phyloP scores from a whole-genome alignment of 2,329 filamentous ascomycete genomes.

The Tolypocladium sp. region DNA sequence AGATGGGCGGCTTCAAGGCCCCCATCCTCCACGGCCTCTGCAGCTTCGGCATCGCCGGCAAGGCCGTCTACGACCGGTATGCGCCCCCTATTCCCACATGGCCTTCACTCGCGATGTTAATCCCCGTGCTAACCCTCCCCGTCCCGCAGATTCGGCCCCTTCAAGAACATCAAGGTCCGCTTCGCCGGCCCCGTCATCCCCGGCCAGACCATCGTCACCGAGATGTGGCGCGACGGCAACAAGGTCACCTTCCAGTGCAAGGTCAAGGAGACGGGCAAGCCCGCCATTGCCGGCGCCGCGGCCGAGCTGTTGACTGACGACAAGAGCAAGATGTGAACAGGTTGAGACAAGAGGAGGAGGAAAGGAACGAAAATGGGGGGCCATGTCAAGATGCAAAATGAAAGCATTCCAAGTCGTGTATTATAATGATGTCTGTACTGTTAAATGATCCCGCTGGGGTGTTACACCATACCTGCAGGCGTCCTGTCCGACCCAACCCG shows the following conservation, averaged over 20 bases:
- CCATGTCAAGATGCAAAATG: background rate
- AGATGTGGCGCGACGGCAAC: constrained; percentile 87
- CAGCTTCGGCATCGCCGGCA: constrained; percentile 84
- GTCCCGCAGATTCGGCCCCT: constrained; percentile 53
- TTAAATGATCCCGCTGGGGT: background rate
- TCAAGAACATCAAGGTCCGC: constrained; percentile 86
- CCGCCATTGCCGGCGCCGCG: constrained; percentile 72
- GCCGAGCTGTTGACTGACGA: constrained; percentile 53
- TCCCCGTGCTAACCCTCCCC: background rate
- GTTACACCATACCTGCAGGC: background rate
- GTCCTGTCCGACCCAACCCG: background rate
- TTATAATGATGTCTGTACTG: constrained; percentile 3
- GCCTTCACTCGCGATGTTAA: background rate
- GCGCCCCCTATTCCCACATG: background rate
- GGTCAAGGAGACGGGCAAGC: constrained; percentile 88
- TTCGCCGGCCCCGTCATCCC: constrained; percentile 81
- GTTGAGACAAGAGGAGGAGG: background rate
- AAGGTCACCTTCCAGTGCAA: constrained; percentile 77
- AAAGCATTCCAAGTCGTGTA: constrained; percentile 1
- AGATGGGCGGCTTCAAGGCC: constrained; percentile 87
- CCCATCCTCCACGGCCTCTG: constrained; percentile 97
- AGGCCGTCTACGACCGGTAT: constrained; percentile 70
- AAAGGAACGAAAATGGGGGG: background rate
- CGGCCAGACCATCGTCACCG: constrained; percentile 81
- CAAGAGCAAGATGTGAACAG: constrained; percentile 21